Base-by-base conservation (phyloP, 371 early-diverging fungal species). In the Homolaphlyctis polyrhiza region DNA sequence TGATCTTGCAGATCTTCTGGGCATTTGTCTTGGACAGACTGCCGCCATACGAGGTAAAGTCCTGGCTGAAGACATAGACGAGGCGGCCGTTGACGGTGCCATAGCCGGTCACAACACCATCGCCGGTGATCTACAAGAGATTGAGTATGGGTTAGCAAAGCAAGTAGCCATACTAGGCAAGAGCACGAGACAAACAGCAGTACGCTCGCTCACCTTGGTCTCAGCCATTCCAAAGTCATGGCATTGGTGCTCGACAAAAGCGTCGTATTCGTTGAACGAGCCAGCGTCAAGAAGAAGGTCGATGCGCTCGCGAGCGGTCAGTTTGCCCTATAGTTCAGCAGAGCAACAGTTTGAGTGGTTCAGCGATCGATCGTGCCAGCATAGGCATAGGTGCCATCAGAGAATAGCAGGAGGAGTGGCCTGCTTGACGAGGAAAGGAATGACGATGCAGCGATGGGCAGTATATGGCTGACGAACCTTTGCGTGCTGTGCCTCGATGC, bases 61-160 rank as follows among this genome's bases (percentile, higher is more conserved):
- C 97, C 71, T 97, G 95, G 35, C 89, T 87, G 73, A 93, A 97
- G n/a, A 94, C 84, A 77, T 89, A 97, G 30, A 94, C 89, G 2
- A 86, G 86, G 36, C 96, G 89, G 1, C 95, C 95, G 71, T 94
- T 91, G 69, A 97, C 85, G 33, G 90, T 92, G 45, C 96, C 96
- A 72, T 92, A 90, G 1, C 97, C 97, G 16, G 95, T 94, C 32
- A 97, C 93, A 16, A 97, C 94, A 68, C 96, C 96, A 69, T 97
- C 97, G 35, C 97, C 96, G 32, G 92, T 88, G 58, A 93, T 87
- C 82, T 84, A 52, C 5, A 25, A 35, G 14, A 3, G 16, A 5
- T 5, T 25, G 23, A 63, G 35, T 11, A 30, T 58, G 25, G 18
- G 35, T 28, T 1, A n/a, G 32, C 58, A 5, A n/a, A 32, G 6